phyloP scores from a whole-genome alignment of 306 rosid species.

The Glycine soja region DNA sequence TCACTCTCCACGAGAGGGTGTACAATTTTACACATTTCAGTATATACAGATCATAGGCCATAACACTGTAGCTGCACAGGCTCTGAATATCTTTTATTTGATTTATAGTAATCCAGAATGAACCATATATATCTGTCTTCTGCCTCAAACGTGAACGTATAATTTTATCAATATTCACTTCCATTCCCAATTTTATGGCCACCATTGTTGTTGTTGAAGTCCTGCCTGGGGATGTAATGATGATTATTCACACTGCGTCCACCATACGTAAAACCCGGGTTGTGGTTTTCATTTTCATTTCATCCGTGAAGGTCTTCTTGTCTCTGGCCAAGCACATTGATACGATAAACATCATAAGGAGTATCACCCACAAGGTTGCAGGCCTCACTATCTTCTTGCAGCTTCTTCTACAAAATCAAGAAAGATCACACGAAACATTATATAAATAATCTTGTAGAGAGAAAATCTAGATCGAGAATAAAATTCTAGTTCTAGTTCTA shows the following conservation, averaged over 20 bases:
- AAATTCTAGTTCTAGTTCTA: not conserved
- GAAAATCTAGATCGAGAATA: not conserved
- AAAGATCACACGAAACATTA: too few relatives aligned
- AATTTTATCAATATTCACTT: too few relatives aligned
- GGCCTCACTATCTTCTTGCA: slow-evolving; percentile 27
- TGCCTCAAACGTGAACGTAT: too few relatives aligned
- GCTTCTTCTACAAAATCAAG: not conserved
- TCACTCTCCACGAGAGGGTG: too few relatives aligned
- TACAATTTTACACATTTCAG: too few relatives aligned
- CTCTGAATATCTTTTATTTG: too few relatives aligned
- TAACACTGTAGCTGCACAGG: too few relatives aligned
- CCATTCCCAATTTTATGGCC: not conserved
- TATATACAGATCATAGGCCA: too few relatives aligned
- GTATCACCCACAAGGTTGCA: not conserved
- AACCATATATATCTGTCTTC: too few relatives aligned
- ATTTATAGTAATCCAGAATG: too few relatives aligned
- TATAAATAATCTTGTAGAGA: not conserved
- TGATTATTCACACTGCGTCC: slow-evolving; percentile 35
- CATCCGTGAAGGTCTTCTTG: not conserved
- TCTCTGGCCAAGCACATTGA: not conserved
- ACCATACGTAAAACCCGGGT: slow-evolving; percentile 6
- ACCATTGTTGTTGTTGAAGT: slow-evolving; percentile 22
- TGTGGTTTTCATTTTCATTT: not conserved
- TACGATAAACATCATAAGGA: slow-evolving; percentile 39
- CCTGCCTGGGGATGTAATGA: slow-evolving; percentile 40